A percentile compares a stretch with the other conserved stretches of the same genome.
Evolutionary conservation across 2,329 filamentous ascomycete genomes (phyloP).

Genomic region (Fusarium sp.): DNA sequence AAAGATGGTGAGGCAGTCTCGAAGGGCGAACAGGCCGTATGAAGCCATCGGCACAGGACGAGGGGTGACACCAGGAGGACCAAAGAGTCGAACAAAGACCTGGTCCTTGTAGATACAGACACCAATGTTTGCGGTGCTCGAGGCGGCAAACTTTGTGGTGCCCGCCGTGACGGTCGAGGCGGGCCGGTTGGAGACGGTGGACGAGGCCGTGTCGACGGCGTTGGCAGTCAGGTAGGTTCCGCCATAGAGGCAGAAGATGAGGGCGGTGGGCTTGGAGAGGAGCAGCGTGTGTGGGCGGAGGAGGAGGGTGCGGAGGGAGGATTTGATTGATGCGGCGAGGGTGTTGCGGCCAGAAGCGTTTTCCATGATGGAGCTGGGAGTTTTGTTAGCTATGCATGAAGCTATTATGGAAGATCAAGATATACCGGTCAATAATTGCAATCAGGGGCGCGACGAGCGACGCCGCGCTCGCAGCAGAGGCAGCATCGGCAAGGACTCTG

Average conservation of each 20-base stretch:
- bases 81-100: slow-evolving; percentile 86
- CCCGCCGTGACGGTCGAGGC: slow-evolving; percentile 77
- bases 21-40: slow-evolving; percentile 82
- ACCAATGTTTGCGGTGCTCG: slow-evolving; percentile 83
- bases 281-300: slow-evolving; percentile 71
- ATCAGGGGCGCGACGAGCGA: slow-evolving; percentile 85
- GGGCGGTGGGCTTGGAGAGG: slow-evolving; percentile 73
- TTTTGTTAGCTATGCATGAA: slow-evolving; percentile 15
- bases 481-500: slow-evolving; percentile 75
- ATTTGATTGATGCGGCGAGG: slow-evolving; percentile 68
- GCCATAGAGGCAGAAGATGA: slow-evolving; percentile 83
- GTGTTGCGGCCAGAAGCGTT: slow-evolving; percentile 78
- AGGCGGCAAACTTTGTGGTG: slow-evolving; percentile 82
- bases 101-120: slow-evolving; percentile 92
- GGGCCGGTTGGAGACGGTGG: slow-evolving; percentile 69
- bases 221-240: slow-evolving; percentile 93
- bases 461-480: slow-evolving; percentile 78
- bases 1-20: slow-evolving; percentile 91
- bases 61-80: slow-evolving; percentile 64
- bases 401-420: background rate
- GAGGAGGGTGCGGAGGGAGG: slow-evolving; percentile 68
- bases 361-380: slow-evolving; percentile 85
- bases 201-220: slow-evolving; percentile 81
- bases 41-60: slow-evolving; percentile 75
- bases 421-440: slow-evolving; percentile 89